phyloP scores from a whole-genome alignment of 2,329 filamentous ascomycete species.

The Claviceps sp. region DNA sequence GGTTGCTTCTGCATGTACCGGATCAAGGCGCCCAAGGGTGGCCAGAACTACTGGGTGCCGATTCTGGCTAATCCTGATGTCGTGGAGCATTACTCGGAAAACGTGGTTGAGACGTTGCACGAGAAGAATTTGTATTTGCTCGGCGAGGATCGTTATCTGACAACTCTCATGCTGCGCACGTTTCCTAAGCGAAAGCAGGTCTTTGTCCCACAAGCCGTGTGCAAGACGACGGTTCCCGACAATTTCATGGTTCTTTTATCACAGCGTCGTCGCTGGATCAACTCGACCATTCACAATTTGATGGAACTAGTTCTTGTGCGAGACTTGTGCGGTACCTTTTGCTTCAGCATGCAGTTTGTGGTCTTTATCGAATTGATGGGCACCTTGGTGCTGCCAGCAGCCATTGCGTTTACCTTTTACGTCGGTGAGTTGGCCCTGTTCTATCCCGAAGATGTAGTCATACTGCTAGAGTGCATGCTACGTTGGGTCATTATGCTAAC shows the following conservation, averaged over 20 bases:
- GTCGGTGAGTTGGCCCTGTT: conserved; percentile 42
- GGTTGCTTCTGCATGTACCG: conserved; percentile 99
- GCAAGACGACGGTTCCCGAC: conserved; percentile 95
- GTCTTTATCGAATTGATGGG: conserved; percentile 91
- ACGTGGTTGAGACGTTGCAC: conserved; percentile 94
- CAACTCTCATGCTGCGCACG: conserved; percentile 94
- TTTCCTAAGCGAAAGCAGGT: conserved; percentile 99
- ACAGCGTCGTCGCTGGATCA: conserved; percentile 95
- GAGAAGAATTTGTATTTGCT: conserved; percentile 90
- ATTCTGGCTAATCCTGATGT: conserved; percentile 97
- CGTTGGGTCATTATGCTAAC: not conserved
- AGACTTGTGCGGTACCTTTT: conserved; percentile 96
- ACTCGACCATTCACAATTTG: conserved; percentile 95
- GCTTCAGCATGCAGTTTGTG: conserved; percentile 99
- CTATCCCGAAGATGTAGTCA: too few species aligned
- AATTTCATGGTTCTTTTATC: conserved; percentile 84
- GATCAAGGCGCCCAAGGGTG: conserved; percentile 97
- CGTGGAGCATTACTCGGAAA: conserved; percentile 98
- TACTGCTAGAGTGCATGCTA: too few species aligned
- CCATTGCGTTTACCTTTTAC: conserved; percentile 94
- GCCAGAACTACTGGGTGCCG: conserved; percentile 98
- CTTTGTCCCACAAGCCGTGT: conserved; percentile 95
- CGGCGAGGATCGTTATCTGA: conserved; percentile 89
- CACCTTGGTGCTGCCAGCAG: conserved; percentile 86
- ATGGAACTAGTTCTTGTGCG: conserved; percentile 95